Base-by-base conservation (phyloP, 2,329 filamentous ascomycete genomes). In the Biscogniauxia sp. region DNA sequence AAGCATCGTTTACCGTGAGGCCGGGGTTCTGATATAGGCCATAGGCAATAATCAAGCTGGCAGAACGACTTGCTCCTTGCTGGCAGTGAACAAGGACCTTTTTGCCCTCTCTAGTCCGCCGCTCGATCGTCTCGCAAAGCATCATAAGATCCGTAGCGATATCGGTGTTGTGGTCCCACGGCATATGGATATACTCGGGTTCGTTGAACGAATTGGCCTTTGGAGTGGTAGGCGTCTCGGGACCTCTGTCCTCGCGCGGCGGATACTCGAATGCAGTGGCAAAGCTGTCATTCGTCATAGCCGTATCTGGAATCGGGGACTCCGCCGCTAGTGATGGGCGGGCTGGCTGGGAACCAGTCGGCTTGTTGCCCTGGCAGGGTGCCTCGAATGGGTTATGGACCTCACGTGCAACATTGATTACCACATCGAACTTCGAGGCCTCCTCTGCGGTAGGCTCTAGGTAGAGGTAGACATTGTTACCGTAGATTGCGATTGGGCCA, bases 81-180 rank as follows among this genome's bases (percentile, higher is more conserved):
- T 95, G 92, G 71, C 91, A 96, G 72, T 96, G 91, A 11, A 96
- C 82, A 26, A 96, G 81, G 15, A 96, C 88, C 67, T 86, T 89
- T 77, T 94, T 94, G 53, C 89, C 88, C 64, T 89, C 83, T 65
- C 84, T 85, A 0, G 89, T 88, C 61, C 87, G 84, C 49, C 86
- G 84, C 64, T 94, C 90, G 62, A 96, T 93, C 4, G 84, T 83
- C 72, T 92, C 88, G 69, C 92, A 93, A 15, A 96, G 80, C 53
- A 80, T 81, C 80, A 91, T 87, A 20, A 95, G 77, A 72, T 95
- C 91, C 5, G 86, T 85, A 1, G 91, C 87, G 66, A 96, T 94
- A 61, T 95, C 90, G 0, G 91, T 94, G 75, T 94, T 93, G 77
- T 95, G 91, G 63, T 95, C 91, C 91, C 91, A 95, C 1, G 87